Evolutionary conservation across 371 early-diverging fungal species (phyloP).

Genomic region (Mitosporidium daphniae): DNA sequence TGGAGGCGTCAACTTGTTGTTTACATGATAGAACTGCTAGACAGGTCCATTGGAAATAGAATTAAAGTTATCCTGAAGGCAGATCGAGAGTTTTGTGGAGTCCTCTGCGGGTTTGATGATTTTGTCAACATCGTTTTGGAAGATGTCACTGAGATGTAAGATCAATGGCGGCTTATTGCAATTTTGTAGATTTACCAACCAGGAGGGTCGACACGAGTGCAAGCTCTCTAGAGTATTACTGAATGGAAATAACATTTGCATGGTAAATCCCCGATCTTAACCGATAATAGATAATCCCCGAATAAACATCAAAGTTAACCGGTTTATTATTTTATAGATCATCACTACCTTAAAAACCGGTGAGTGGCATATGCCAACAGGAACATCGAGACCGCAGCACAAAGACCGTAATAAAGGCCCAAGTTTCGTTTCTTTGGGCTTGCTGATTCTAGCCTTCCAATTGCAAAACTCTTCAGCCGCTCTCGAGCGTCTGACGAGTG

Average conservation of each 20-base stretch:
- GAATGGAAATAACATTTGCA: slow-evolving; percentile 75
- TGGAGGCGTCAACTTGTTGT: no score
- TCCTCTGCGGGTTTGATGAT: slow-evolving; percentile 76
- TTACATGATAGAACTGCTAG: slow-evolving; percentile 79
- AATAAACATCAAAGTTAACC: no score
- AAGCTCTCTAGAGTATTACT: slow-evolving; percentile 48
- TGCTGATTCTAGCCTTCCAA: slow-evolving; percentile 35
- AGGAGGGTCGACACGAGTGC: slow-evolving; percentile 25
- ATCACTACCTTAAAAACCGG: no score
- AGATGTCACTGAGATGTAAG: slow-evolving; percentile 66
- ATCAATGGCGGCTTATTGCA: background rate
- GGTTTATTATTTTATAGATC: no score
- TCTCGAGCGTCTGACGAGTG: slow-evolving; percentile 66
- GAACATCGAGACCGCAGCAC: no score
- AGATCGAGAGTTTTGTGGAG: slow-evolving; percentile 70
- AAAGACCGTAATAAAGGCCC: no score
- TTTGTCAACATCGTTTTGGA: slow-evolving; percentile 87
- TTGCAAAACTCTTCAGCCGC: slow-evolving; percentile 18
- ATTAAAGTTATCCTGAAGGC: slow-evolving; percentile 84
- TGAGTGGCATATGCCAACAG: no score
- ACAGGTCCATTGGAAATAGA: slow-evolving; percentile 71
- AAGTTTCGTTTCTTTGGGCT: no score
- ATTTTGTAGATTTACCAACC: slow-evolving; percentile 19
- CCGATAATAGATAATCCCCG: no score
- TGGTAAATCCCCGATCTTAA: no score